A percentile compares a stretch with the other conserved stretches of the same genome.
Conservation (phyloP, 2,329 filamentous ascomycete species). For the Lachnellula suecica region DNA sequence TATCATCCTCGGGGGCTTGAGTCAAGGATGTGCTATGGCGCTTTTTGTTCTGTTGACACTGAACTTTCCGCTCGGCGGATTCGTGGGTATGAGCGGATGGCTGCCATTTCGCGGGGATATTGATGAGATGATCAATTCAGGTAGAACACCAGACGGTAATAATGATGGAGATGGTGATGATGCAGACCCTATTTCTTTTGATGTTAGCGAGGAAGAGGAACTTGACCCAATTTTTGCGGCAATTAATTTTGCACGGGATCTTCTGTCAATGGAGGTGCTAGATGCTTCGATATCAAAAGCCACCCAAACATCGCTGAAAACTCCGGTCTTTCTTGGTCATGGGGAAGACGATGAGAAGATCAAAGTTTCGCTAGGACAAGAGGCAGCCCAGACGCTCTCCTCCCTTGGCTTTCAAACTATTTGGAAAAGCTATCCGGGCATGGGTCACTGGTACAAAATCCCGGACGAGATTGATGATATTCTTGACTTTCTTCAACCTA, state of each 20-base stretch:
- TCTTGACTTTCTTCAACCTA: conserved; percentile 8
- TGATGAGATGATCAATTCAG: no score
- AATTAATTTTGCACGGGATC: no score
- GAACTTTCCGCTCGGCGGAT: conserved; percentile 7
- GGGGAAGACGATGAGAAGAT: conserved; percentile 13
- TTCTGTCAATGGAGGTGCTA: conserved; percentile 6
- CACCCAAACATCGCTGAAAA: conserved; percentile 3
- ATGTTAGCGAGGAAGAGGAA: no score
- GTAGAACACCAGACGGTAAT: no score
- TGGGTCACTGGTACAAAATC: conserved; percentile 14
- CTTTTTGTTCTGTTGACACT: background rate
- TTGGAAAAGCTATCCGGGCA: conserved; percentile 13
- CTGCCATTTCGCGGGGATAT: conserved; percentile 16
- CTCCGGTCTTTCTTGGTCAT: conserved; percentile 10
- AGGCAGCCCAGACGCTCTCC: background rate
- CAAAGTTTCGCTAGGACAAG: background rate
- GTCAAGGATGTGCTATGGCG: conserved; percentile 35
- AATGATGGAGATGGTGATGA: no score
- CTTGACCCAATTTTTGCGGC: no score
- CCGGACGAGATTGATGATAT: conserved; percentile 11
- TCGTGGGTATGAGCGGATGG: conserved; percentile 13
- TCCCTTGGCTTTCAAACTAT: conserved; percentile 10
- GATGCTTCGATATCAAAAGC: background rate
- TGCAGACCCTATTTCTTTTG: no score
- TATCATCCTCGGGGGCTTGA: conserved; percentile 44